Conservation (phyloP, 2,329 filamentous ascomycete genomes). For the Talaromyces marneffei region DNA sequence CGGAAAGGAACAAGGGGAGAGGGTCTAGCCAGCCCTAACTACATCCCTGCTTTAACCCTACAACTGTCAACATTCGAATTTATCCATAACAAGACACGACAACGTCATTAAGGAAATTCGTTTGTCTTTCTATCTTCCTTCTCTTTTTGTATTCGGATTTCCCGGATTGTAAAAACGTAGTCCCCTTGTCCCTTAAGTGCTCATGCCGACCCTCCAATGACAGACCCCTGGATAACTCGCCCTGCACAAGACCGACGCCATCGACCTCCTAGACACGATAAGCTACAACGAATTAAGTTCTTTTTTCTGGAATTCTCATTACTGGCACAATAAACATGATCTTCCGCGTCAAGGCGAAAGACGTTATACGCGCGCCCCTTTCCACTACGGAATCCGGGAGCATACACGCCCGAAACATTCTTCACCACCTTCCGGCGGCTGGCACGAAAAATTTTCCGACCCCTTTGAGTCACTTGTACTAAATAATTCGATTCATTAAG, state of each 20-base stretch:
- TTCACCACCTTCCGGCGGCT: not conserved
- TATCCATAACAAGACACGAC: not conserved
- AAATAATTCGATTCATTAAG: no score
- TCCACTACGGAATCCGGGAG: not conserved
- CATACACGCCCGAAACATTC: constrained; percentile 6
- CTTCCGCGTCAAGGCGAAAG: not conserved
- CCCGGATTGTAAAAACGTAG: no score
- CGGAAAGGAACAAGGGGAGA: not conserved
- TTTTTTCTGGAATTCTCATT: no score
- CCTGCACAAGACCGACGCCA: not conserved
- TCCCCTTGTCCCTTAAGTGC: not conserved
- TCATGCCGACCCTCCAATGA: not conserved
- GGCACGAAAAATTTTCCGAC: not conserved
- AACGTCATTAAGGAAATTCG: not conserved
- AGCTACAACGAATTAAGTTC: not conserved
- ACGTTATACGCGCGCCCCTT: not conserved
- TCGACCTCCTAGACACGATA: not conserved
- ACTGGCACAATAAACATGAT: not conserved
- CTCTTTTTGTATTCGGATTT: not conserved
- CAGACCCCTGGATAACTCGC: not conserved
- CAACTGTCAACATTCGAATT: not conserved
- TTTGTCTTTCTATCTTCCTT: not conserved
- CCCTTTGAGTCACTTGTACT: not conserved
- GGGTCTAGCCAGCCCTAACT: constrained; percentile 4
- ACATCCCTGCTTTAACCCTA: constrained; percentile 3